Conservation (phyloP, 2,329 filamentous ascomycete genomes). For the Fusarium proliferatum region DNA sequence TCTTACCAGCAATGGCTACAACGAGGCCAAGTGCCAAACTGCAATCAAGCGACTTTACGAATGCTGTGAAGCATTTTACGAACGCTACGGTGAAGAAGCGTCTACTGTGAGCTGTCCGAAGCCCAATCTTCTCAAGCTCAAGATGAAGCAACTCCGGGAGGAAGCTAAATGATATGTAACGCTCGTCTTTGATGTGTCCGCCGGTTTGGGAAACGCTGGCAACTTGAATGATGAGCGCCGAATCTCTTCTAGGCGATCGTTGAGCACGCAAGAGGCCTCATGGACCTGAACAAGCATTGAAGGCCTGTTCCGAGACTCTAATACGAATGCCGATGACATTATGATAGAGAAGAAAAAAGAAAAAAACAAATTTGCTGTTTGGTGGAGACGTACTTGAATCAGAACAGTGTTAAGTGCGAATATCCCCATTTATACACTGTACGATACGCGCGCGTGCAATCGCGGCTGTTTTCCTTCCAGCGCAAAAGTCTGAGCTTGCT, state of each 20-base stretch:
- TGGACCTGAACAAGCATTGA: conserved; percentile 94
- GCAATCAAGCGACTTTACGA: conserved; percentile 89
- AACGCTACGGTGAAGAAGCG: conserved; percentile 79
- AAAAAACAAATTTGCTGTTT: conserved; percentile 41
- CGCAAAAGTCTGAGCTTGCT: neutral
- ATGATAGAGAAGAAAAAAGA: conserved; percentile 58
- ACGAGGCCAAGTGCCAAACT: conserved; percentile 83
- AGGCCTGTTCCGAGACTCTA: conserved; percentile 99
- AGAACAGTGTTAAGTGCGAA: conserved; percentile 34
- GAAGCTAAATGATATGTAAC: conserved; percentile 59
- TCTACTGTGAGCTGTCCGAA: conserved; percentile 88
- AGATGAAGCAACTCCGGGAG: conserved; percentile 77
- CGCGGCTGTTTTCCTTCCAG: conserved; percentile 24
- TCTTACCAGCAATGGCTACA: conserved; percentile 83
- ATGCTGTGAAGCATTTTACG: conserved; percentile 92
- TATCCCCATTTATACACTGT: conserved; percentile 11
- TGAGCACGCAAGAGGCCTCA: conserved; percentile 93
- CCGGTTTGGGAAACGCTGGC: conserved; percentile 64
- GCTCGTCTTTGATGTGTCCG: conserved; percentile 59
- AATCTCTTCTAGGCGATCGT: conserved; percentile 90
- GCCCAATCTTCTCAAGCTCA: conserved; percentile 79
- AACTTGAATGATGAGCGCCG: conserved; percentile 79
- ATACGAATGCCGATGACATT: conserved; percentile 92
- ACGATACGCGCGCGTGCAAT: conserved; percentile 1
- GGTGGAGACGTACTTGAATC: conserved; percentile 43